Evolutionary conservation across 2,329 filamentous ascomycete genomes (phyloP), one percentile per base, ranked within the genome.

Genomic region (Aspergillus sp.): DNA sequence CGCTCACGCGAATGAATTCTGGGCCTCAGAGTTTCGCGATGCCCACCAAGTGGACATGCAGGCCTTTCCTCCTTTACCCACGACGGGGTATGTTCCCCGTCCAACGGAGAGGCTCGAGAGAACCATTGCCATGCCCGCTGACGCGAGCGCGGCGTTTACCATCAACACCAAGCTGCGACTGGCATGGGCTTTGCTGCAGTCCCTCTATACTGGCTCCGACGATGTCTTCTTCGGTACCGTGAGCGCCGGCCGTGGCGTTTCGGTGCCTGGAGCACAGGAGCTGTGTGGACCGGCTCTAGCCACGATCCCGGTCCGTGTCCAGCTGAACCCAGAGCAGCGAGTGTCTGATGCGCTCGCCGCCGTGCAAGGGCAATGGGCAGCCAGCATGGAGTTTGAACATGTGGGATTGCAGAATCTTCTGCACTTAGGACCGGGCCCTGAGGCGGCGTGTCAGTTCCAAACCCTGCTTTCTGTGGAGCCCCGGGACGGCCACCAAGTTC

Each of bases 391-490:
- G 4, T 46, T 42, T 10, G 44, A 48, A 9, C 50, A 51, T 33
- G 39, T 51, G 11, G 50, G 50, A 28, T 40, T 54, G 33, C 51
- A 54, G 28, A 52, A 48, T 29, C 33, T 54, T 2, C 45, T 52
- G 11, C 51, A 35, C 13, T 32, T 52, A n/a, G 44, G 51, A 2
- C 36, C 44, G 1, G 49, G 51, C 2, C 43, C 51, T 2, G 48
- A 33, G 10, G 49, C 49, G 8, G 49, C 49, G 1, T 54, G 51
- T 47, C 40, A 44, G 11, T 54, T 54, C 27, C 51, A 50, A 12
- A 54, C 51, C 2, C 13, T 54, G 27, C 27, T 51, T 5, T 35
- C 51, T 3, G 51, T 53, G 5, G 49, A 53, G 28, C 51, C 51
- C 5, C 28, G 44, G 3, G 41, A 44, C 19, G 43, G 28, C 27